Base-by-base conservation (phyloP, 352 stramenopile species). In the Phytopythium cucurbitacearum region DNA sequence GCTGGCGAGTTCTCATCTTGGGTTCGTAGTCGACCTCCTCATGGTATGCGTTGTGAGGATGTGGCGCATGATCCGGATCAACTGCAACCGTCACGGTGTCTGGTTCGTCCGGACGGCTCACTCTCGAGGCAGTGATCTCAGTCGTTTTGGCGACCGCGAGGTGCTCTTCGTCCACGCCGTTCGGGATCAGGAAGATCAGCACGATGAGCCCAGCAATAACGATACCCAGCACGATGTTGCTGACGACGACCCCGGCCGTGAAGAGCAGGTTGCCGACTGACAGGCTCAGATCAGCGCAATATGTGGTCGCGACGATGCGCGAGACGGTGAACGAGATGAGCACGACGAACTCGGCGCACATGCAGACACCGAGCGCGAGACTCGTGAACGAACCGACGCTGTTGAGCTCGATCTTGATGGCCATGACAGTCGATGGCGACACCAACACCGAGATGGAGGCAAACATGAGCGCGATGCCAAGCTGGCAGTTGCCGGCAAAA, bases 351-450 rank as follows among this genome's bases (percentile, higher is more conserved):
- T 87, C 76, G 37, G 76, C 69, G 5, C 59, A 77, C 76, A 87
- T 87, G 40, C 72, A 82, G 7, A 73, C 71, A 35, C 76, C 73
- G 0, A 87, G 69, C 54, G 80, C 80, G 62, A 87, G 54, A 51
- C 84, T 80, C 15, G 76, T 87, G 57, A 87, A 87, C 5, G 71
- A 65, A 0, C 76, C 76, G 41, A 82, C 76, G 33, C 64, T 80
- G 48, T 87, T 81, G 48, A 87, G 62, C 51, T 87, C 76, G 48
- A 85, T 87, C 67, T 87, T 85, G 63, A 87, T 81, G 38, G 76
- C 76, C 72, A 87, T 84, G 59, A 84, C 72, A 10, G 76, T 87
- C 15, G 71, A 75, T 0, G 76, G 76, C 36, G 76, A 87, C n/a
- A 71, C 74, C 35, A 85, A 67, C 55, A 87, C 76, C 12, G 71